Evolutionary conservation across 2,329 filamentous ascomycete genomes (phyloP).

Genomic region (Davidsoniella eucalypti): DNA sequence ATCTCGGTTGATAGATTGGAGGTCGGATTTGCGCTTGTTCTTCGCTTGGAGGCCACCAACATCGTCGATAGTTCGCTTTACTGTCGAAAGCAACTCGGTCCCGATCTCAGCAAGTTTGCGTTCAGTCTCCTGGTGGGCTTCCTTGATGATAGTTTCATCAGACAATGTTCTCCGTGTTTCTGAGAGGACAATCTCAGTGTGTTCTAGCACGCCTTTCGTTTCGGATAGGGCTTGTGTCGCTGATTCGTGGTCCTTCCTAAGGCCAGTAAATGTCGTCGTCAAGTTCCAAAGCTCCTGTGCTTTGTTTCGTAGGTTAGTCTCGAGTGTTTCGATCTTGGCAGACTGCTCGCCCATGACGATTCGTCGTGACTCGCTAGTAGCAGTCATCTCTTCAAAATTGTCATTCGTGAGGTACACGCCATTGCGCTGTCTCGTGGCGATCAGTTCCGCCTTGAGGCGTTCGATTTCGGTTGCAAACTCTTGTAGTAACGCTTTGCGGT

Average conservation of each 20-base stretch:
- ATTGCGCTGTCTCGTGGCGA: constrained; percentile 81
- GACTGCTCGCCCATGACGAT: constrained; percentile 87
- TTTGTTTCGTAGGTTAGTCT: constrained; percentile 80
- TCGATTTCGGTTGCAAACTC: constrained; percentile 91
- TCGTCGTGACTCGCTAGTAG: constrained; percentile 77
- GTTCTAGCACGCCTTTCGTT: constrained; percentile 65
- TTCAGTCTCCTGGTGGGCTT: constrained; percentile 78
- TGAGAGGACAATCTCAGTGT: constrained; percentile 70
- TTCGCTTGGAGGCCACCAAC: constrained; percentile 74
- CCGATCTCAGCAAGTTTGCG: constrained; percentile 58
- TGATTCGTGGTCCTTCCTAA: constrained; percentile 81
- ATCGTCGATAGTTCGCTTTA: constrained; percentile 63
- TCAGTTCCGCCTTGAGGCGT: constrained; percentile 82
- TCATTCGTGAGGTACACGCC: constrained; percentile 88
- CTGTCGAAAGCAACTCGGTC: constrained; percentile 56
- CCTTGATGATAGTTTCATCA: constrained; percentile 64
- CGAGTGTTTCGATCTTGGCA: constrained; percentile 83
- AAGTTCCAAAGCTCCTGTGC: constrained; percentile 80
- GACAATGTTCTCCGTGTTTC: constrained; percentile 60
- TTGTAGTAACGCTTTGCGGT: constrained; percentile 78
- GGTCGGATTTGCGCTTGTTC: constrained; percentile 65
- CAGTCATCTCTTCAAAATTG: constrained; percentile 76
- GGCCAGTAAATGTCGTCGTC: constrained; percentile 68
- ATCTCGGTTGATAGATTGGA: constrained; percentile 63
- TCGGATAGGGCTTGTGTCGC: constrained; percentile 57